These are phyloP conservation scores for Kockovaella imperatae DNA, from an alignment of 768 basidiomycete genomes.

Conservation along the genomic window DNA sequence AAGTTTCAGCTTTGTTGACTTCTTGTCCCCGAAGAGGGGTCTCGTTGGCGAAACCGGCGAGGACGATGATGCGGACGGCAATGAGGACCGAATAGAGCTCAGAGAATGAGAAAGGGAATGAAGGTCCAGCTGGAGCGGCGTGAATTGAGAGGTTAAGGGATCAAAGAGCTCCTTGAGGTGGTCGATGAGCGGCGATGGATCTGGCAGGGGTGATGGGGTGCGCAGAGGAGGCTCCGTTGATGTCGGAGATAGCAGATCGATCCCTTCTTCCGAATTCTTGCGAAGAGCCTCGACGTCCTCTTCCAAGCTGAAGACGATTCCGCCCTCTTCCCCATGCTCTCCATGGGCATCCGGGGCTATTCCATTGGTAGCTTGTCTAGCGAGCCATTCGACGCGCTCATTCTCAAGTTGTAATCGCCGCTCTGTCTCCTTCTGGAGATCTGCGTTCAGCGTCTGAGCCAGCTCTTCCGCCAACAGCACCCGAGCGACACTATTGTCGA, in stretches of 20 bases:
- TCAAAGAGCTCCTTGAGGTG: conserved; percentile 19
- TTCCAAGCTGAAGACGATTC: too few relatives aligned
- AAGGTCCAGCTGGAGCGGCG: conserved; percentile 26
- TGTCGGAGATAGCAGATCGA: too few relatives aligned
- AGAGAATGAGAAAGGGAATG: conserved; percentile 36
- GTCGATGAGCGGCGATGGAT: conserved; percentile 8
- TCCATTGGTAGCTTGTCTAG: conserved; percentile 30
- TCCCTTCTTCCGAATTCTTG: too few relatives aligned
- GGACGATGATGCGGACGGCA: conserved; percentile 11
- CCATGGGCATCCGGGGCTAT: neutral
- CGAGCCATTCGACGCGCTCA: conserved; percentile 37
- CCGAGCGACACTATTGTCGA: conserved; percentile 18
- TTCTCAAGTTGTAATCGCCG: conserved; percentile 35
- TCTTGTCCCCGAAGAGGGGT: conserved; percentile 5
- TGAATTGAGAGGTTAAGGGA: conserved; percentile 18
- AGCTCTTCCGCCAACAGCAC: conserved; percentile 43
- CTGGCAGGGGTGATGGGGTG: conserved; percentile 1
- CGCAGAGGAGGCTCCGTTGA: neutral
- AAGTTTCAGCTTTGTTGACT: conserved; percentile 7
- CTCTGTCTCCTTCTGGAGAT: conserved; percentile 40
- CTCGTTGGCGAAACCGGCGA: conserved; percentile 8
- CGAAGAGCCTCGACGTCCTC: too few relatives aligned
- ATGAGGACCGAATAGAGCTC: conserved; percentile 11
- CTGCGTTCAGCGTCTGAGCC: conserved; percentile 35
- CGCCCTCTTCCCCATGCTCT: neutral